Evolutionary conservation across 2,329 filamentous ascomycete species (phyloP), one percentile per base, ranked within the genome.

Genomic region (Davidsoniella virescens): DNA sequence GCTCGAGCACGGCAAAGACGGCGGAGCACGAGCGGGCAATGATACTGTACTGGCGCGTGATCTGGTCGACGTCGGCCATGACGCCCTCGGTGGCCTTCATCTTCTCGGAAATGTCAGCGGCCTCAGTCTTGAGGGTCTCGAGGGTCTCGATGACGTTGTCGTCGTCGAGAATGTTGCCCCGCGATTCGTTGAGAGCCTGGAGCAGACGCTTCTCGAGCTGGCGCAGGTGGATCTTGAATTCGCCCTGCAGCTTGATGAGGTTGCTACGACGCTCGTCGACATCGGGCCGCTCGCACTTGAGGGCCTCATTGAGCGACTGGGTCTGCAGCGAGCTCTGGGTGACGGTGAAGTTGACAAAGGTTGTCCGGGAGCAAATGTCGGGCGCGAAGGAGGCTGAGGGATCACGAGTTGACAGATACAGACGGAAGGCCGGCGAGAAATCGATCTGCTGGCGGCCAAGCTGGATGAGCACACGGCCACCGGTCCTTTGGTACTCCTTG

Each of bases 281-380:
- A 66, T 98, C 92, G 3, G 93, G 92, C 51, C 93, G 80, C 70
- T 98, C 92, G 12, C 88, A 94, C 65, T 96, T 96, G 60, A 98
- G 76, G 33, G 96, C 92, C 56, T 98, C 88, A 58, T 95, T 95
- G 57, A 98, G 78, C 1, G 92, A 95, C 66, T 98, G 92, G 2
- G 92, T 96, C 68, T 94, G 92, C 61, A 98, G 73, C 72, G 90
- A 96, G 75, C 92, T 95, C 68, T 96, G 90, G 4, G 92, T 98
- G 55, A 98, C 90, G 1, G 93, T 96, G 59, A 98, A 98, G 68
- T 98, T 98, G 74, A 98, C 92, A 66, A 98, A 94, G 0, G 93
- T 98, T 5, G 92, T 96, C 60, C 93, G 79, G 71, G 87, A 94
- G 78, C 93, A 98, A 56, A 98, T 87, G 62, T 98, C 92, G 0